phyloP scores from a whole-genome alignment of 306 rosid genomes.

The Trifolium pratense region DNA sequence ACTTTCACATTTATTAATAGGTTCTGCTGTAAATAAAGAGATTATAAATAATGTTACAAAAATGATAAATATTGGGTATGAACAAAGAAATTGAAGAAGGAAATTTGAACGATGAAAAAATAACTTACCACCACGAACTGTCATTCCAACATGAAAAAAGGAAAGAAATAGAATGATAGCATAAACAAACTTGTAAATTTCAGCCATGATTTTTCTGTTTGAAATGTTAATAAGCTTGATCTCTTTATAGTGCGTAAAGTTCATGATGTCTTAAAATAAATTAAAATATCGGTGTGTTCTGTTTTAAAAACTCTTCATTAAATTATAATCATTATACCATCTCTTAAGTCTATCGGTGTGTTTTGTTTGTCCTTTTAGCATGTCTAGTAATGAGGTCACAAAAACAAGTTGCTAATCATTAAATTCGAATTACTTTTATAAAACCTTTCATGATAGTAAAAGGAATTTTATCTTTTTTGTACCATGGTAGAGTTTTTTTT shows the following conservation, averaged over 20 bases:
- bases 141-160: not conserved
- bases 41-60: not conserved
- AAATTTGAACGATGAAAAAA: too few relatives aligned
- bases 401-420: not conserved
- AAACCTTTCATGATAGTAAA: not conserved
- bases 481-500: not conserved
- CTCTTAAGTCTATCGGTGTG: not conserved
- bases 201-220: not conserved
- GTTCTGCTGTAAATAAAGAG: not conserved
- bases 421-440: too few relatives aligned
- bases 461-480: too few relatives aligned
- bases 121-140: not conserved
- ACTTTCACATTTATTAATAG: too few relatives aligned
- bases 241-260: not conserved
- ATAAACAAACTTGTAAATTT: not conserved
- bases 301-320: not conserved
- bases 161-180: not conserved
- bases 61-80: not conserved
- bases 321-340: not conserved
- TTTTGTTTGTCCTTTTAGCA: not conserved
- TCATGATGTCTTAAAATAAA: not conserved
- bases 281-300: too few relatives aligned
- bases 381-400: not conserved
- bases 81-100: not conserved
- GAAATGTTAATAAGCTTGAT: not conserved